A percentile compares a stretch with the other conserved stretches of the same genome.
Conservation (phyloP, 306 rosid genomes). For the Herpetospermum pedunculosum region DNA sequence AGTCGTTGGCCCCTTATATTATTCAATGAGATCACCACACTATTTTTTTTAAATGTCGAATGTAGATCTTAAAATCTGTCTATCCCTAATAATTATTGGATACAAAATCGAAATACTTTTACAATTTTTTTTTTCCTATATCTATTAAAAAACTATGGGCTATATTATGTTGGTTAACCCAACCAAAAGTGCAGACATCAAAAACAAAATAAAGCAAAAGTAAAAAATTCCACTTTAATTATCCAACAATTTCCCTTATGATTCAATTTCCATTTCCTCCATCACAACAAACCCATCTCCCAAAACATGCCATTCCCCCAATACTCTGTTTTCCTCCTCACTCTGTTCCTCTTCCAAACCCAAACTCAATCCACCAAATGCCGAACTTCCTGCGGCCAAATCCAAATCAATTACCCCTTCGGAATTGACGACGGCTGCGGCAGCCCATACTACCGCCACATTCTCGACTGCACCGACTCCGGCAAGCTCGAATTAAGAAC, state of each 20-base stretch:
- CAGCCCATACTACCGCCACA: constrained; percentile 71
- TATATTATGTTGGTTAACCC: too few relatives aligned
- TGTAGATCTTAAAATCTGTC: too few relatives aligned
- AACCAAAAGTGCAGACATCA: too few relatives aligned
- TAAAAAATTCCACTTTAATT: background rate
- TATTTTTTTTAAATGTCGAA: too few relatives aligned
- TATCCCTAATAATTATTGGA: too few relatives aligned
- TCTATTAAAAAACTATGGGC: too few relatives aligned
- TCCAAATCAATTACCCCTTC: constrained; percentile 71
- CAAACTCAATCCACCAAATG: constrained; percentile 40
- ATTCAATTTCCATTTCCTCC: background rate
- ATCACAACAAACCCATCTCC: background rate
- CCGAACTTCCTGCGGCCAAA: constrained; percentile 66
- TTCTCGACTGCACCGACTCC: constrained; percentile 46
- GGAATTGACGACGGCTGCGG: constrained; percentile 93
- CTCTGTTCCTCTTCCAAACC: background rate
- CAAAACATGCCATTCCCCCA: background rate
- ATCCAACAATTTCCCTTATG: background rate
- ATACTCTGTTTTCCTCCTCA: background rate
- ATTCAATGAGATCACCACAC: too few relatives aligned
- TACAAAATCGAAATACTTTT: too few relatives aligned
- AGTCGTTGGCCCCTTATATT: too few relatives aligned
- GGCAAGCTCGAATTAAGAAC: constrained; percentile 66
- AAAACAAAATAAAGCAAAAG: background rate
- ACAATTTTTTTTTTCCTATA: too few relatives aligned